Conservation (phyloP, 2,329 filamentous ascomycete genomes). For the Lachnellula arida region DNA sequence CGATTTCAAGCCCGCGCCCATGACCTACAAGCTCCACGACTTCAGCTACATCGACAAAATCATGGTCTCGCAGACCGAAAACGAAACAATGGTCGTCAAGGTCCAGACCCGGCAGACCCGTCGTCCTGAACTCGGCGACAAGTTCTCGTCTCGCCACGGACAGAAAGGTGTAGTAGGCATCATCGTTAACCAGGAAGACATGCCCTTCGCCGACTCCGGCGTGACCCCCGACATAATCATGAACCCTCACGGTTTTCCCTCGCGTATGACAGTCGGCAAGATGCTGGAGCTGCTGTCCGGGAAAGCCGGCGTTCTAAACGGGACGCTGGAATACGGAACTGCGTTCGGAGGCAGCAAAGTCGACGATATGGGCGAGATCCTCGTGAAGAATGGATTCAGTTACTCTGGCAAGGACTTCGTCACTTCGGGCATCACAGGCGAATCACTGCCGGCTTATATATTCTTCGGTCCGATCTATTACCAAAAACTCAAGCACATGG, state of each 20-base stretch:
- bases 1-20: slow-evolving; percentile 59
- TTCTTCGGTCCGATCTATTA: slow-evolving; percentile 99
- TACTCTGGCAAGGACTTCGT: slow-evolving; percentile 98
- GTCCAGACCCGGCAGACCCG: slow-evolving; percentile 95
- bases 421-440: slow-evolving; percentile 90
- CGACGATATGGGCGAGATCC: slow-evolving; percentile 80
- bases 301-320: slow-evolving; percentile 84
- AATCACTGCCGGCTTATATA: slow-evolving; percentile 89
- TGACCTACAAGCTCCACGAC: slow-evolving; percentile 79
- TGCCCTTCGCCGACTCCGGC: slow-evolving; percentile 90
- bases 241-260: slow-evolving; percentile 99
- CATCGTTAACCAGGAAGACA: slow-evolving; percentile 92
- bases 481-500: slow-evolving; percentile 99
- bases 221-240: slow-evolving; percentile 99
- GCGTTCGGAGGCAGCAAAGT: slow-evolving; percentile 80
- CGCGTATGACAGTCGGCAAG: slow-evolving; percentile 98
- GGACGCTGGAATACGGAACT: slow-evolving; percentile 84
- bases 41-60: slow-evolving; percentile 93
- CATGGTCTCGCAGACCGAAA: slow-evolving; percentile 85
- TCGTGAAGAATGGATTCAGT: slow-evolving; percentile 85
- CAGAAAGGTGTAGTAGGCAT: slow-evolving; percentile 98
- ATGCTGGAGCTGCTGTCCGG: slow-evolving; percentile 92
- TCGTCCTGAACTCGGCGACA: slow-evolving; percentile 91
- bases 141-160: slow-evolving; percentile 96
- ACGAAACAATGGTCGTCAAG: slow-evolving; percentile 83